phyloP scores from a whole-genome alignment of 306 rosid species.

The Medicago arabica region DNA sequence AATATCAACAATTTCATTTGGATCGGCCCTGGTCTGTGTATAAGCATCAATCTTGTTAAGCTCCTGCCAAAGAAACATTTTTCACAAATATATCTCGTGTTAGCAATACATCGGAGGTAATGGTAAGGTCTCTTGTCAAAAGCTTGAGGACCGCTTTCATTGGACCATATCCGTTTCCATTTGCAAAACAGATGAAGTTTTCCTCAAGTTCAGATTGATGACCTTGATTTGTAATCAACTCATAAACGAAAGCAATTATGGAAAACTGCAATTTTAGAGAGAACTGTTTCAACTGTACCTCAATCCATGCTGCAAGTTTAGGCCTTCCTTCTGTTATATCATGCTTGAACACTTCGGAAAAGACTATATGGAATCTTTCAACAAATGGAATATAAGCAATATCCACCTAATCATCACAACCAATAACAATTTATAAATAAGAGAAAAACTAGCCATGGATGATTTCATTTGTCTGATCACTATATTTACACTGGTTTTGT shows the following conservation, averaged over 20 bases:
- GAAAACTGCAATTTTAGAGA: slow-evolving; percentile 2
- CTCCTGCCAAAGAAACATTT: slow-evolving; percentile 52
- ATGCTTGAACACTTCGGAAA: slow-evolving; percentile 56
- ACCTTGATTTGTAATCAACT: background rate
- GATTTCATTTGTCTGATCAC: background rate
- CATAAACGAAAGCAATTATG: background rate
- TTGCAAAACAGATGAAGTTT: slow-evolving; percentile 6
- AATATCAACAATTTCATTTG: slow-evolving; percentile 46
- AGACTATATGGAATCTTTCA: slow-evolving; percentile 68
- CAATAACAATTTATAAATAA: background rate
- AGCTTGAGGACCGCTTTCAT: background rate
- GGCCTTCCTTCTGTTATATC: slow-evolving; percentile 81
- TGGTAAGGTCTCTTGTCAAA: slow-evolving; percentile 4
- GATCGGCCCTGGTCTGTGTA: slow-evolving; percentile 60
- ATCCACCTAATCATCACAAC: slow-evolving; percentile 70
- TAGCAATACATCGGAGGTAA: background rate
- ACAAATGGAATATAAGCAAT: slow-evolving; percentile 69
- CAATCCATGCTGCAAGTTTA: slow-evolving; percentile 72
- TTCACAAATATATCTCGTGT: slow-evolving; percentile 26
- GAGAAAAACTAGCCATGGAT: slow-evolving; percentile 15
- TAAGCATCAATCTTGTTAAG: slow-evolving; percentile 71
- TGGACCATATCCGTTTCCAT: slow-evolving; percentile 4
- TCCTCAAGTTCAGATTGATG: slow-evolving; percentile 8
- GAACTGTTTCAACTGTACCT: slow-evolving; percentile 50
- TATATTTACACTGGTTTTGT: background rate